Conservation (phyloP, 225 moss, liverwort and hornwort species). For the Physcomitrium patens region DNA sequence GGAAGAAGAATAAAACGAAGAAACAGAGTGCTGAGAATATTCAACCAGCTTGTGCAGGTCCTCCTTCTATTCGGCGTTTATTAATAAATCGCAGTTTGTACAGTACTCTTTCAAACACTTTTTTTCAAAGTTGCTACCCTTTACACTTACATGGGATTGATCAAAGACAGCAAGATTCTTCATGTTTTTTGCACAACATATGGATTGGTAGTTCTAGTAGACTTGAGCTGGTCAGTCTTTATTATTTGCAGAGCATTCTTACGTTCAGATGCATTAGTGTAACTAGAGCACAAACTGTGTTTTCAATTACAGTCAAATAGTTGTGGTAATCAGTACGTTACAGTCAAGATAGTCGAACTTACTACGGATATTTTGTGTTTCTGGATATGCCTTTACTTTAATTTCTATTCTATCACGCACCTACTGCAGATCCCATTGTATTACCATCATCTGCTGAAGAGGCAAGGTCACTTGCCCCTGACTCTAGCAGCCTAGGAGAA, state of each 20-base stretch:
- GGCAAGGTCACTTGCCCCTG: constrained; percentile 3
- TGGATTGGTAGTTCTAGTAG: constrained; percentile 6
- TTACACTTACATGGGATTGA: not conserved
- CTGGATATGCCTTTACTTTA: constrained; percentile 2
- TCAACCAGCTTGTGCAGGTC: constrained; percentile 26
- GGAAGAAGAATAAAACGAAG: constrained; percentile 22
- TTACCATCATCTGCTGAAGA: constrained; percentile 23
- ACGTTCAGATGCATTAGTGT: constrained; percentile 12
- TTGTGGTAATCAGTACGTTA: not conserved
- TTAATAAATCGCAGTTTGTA: not conserved
- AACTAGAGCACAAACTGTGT: not conserved
- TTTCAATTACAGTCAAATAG: not conserved
- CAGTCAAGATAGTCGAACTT: constrained; percentile 5
- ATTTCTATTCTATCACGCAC: not conserved
- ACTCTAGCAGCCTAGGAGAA: constrained; percentile 26
- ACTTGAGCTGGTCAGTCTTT: constrained; percentile 11
- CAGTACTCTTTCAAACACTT: not conserved
- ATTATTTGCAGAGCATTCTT: not conserved
- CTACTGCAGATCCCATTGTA: constrained; percentile 23
- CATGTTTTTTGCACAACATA: constrained; percentile 1
- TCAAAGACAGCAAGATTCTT: not conserved
- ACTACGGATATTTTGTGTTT: not conserved
- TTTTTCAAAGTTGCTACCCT: not conserved
- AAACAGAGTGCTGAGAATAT: constrained; percentile 10
- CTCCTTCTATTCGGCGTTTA: constrained; percentile 1